Evolutionary conservation across 2,329 filamentous ascomycete genomes (phyloP).

Genomic region (Fusarium sp.): DNA sequence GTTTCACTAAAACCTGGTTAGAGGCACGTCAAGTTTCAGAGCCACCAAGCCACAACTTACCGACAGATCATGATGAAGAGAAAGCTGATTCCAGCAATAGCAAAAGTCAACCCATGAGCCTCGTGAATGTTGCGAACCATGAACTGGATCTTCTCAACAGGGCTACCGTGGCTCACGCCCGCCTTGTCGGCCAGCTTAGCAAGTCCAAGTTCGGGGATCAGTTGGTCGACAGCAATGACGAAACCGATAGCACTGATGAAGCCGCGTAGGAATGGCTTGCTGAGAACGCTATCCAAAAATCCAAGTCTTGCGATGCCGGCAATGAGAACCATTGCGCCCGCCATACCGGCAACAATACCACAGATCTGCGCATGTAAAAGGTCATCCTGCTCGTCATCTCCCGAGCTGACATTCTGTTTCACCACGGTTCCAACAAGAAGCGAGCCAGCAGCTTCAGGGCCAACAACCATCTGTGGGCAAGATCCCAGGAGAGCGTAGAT

Average conservation of each 20-base stretch:
- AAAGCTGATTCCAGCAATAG: conserved; percentile 83
- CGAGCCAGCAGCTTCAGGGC: conserved; percentile 93
- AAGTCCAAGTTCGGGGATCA: conserved; percentile 90
- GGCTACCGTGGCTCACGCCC: conserved; percentile 84
- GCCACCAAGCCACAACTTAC: conserved; percentile 56
- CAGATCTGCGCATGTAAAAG: conserved; percentile 82
- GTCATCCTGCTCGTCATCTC: conserved; percentile 71
- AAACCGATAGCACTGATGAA: conserved; percentile 98
- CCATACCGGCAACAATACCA: conserved; percentile 87
- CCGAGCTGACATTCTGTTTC: conserved; percentile 77
- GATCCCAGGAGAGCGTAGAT: conserved; percentile 92
- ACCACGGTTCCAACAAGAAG: conserved; percentile 90
- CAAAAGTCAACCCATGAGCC: conserved; percentile 78
- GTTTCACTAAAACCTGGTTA: conserved; percentile 67
- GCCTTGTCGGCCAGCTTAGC: conserved; percentile 69
- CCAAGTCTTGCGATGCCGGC: conserved; percentile 87
- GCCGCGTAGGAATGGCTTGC: conserved; percentile 88
- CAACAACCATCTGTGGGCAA: conserved; percentile 92
- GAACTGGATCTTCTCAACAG: conserved; percentile 86
- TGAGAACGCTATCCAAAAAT: conserved; percentile 94
- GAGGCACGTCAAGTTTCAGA: background rate
- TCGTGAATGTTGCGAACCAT: conserved; percentile 73
- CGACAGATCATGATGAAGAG: conserved; percentile 89
- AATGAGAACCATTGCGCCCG: conserved; percentile 87
- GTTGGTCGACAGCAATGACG: conserved; percentile 94